Evolutionary conservation across 257 asterid genomes (phyloP).

Genomic region (Plantago major): DNA sequence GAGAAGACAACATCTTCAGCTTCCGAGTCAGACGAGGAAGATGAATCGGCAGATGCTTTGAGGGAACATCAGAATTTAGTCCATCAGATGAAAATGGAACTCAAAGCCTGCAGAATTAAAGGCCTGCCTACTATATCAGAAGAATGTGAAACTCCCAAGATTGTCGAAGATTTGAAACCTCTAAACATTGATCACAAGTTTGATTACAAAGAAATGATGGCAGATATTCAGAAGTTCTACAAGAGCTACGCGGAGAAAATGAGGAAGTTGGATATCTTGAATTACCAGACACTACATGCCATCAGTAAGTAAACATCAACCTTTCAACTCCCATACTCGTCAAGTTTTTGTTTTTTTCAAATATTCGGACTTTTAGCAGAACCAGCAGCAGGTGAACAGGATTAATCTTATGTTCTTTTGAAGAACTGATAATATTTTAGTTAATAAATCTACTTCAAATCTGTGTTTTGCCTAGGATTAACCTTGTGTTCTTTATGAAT

Average conservation of each 20-base stretch:
- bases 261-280: constrained; percentile 78
- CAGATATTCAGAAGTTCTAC: constrained; percentile 68
- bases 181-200: constrained; percentile 51
- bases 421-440: too few species aligned
- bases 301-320: constrained; percentile 55
- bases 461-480: background rate
- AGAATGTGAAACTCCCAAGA: constrained; percentile 59
- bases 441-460: background rate
- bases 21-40: constrained; percentile 41
- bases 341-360: too few species aligned
- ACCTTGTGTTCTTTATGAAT: too few species aligned
- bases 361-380: too few species aligned
- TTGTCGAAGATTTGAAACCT: constrained; percentile 62
- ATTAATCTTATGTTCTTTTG: too few species aligned
- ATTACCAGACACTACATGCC: constrained; percentile 81
- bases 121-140: constrained; percentile 90
- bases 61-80: constrained; percentile 65
- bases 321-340: background rate
- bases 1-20: constrained; percentile 27
- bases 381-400: too few species aligned
- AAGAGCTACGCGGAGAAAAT: constrained; percentile 67
- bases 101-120: constrained; percentile 44
- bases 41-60: constrained; percentile 51
- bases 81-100: constrained; percentile 76
- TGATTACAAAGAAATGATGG: constrained; percentile 60